Evolutionary conservation across 768 basidiomycete genomes (phyloP).

Genomic region (Amanita pseudoporphyria): DNA sequence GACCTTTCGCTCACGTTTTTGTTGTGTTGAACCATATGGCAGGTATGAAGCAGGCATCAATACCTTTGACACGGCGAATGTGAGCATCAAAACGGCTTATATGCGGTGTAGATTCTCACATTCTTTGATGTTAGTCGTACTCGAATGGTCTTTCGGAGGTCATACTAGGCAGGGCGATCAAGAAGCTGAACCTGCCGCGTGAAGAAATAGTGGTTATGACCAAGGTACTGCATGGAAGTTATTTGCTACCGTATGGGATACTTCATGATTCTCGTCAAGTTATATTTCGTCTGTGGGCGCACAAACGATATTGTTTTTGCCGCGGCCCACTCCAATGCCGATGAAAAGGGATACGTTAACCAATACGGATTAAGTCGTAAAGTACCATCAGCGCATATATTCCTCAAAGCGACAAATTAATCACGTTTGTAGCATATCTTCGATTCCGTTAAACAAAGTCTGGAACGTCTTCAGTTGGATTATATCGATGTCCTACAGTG

Average conservation of each 20-base stretch:
- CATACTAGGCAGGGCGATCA: slow-evolving; percentile 66
- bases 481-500: slow-evolving; percentile 54
- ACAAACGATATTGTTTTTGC: slow-evolving; percentile 10
- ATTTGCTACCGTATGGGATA: background rate
- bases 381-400: slow-evolving; percentile 15
- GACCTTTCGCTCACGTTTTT: background rate
- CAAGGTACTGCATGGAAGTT: slow-evolving; percentile 27
- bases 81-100: slow-evolving; percentile 12
- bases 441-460: slow-evolving; percentile 33
- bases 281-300: slow-evolving; percentile 19
- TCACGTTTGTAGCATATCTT: slow-evolving; percentile 37
- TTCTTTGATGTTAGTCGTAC: slow-evolving; percentile 33
- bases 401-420: background rate
- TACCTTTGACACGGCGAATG: slow-evolving; percentile 51
- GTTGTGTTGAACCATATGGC: background rate
- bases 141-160: slow-evolving; percentile 58
- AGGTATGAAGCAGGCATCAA: slow-evolving; percentile 58
- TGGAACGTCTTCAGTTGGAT: slow-evolving; percentile 47
- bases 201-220: slow-evolving; percentile 74
- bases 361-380: slow-evolving; percentile 28
- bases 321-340: slow-evolving; percentile 14
- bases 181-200: slow-evolving; percentile 54
- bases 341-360: slow-evolving; percentile 42
- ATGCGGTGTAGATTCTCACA: background rate
- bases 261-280: slow-evolving; percentile 6